A percentile compares a stretch with the other conserved stretches of the same genome.
Conservation (phyloP, 371 early-diverging fungal genomes). For the Gilbertella persicaria region DNA sequence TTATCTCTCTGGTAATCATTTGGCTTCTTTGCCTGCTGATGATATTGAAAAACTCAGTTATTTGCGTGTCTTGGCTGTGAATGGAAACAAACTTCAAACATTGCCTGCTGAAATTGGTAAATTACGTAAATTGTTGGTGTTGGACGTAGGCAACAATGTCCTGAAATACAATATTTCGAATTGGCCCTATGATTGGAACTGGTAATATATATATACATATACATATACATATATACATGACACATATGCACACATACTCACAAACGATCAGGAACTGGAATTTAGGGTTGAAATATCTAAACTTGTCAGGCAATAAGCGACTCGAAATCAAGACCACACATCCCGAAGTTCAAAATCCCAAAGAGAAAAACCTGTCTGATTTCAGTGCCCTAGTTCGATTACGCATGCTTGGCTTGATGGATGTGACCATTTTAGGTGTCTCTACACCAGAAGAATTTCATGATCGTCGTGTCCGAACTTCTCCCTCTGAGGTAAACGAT, state of each 20-base stretch:
- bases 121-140: slow-evolving; percentile 65
- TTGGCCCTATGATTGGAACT: slow-evolving; percentile 97
- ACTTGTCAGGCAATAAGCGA: slow-evolving; percentile 89
- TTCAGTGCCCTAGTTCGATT: slow-evolving; percentile 76
- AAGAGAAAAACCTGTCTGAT: slow-evolving; percentile 65
- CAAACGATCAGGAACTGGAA: slow-evolving; percentile 89
- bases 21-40: slow-evolving; percentile 85
- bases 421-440: slow-evolving; percentile 80
- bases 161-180: slow-evolving; percentile 92
- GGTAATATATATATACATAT: slow-evolving; percentile 44
- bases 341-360: slow-evolving; percentile 27
- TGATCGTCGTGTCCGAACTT: slow-evolving; percentile 83
- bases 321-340: slow-evolving; percentile 77
- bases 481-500: slow-evolving; percentile 76
- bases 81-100: slow-evolving; percentile 87
- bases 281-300: slow-evolving; percentile 83
- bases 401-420: slow-evolving; percentile 83
- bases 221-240: too few relatives aligned
- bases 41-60: slow-evolving; percentile 77
- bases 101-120: slow-evolving; percentile 90
- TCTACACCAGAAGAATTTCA: slow-evolving; percentile 81
- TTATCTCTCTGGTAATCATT: slow-evolving; percentile 83
- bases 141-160: slow-evolving; percentile 88
- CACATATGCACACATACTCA: too few relatives aligned
- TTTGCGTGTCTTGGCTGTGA: slow-evolving; percentile 76